Conservation (phyloP, 1,139 yeast genomes). For the Petasospora fabianii region DNA sequence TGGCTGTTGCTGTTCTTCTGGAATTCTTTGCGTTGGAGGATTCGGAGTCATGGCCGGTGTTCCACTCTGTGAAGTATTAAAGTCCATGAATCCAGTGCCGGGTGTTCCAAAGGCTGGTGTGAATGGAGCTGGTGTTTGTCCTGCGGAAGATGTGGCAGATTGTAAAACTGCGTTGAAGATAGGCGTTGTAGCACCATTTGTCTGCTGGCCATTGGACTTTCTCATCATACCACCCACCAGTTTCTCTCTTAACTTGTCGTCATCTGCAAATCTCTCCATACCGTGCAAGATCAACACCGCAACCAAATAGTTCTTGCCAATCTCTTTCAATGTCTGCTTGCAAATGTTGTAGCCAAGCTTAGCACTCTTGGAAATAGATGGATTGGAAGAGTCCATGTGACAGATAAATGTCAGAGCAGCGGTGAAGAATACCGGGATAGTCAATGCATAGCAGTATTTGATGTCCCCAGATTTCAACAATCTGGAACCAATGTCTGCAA, state of each 20-base stretch:
- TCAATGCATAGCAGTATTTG: conserved; percentile 53
- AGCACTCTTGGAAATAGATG: conserved; percentile 57
- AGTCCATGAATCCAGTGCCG: conserved; percentile 8
- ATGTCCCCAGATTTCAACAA: conserved; percentile 51
- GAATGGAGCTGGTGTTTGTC: conserved; percentile 5
- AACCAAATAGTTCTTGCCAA: conserved; percentile 44
- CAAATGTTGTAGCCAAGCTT: conserved; percentile 53
- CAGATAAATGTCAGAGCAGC: conserved; percentile 73
- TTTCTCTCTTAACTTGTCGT: conserved; percentile 21
- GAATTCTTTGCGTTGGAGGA: not conserved
- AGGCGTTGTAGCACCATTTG: conserved; percentile 12
- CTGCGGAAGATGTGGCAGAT: conserved; percentile 10
- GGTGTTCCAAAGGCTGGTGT: conserved; percentile 5
- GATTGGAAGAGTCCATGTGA: conserved; percentile 62
- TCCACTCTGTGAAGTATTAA: conserved; percentile 4
- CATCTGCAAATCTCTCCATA: conserved; percentile 20
- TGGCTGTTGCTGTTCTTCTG: not conserved
- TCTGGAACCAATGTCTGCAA: conserved; percentile 61
- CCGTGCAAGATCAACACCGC: conserved; percentile 27
- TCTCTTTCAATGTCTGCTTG: conserved; percentile 43
- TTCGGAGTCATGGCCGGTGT: conserved; percentile 6
- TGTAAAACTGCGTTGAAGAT: too few species aligned
- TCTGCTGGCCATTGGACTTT: conserved; percentile 11
- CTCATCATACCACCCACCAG: conserved; percentile 18
- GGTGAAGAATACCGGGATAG: conserved; percentile 52